Percentiles rank a stretch among this genome's conserved stretches.
Conservation (phyloP, 1,139 yeast genomes). For the Candida gigantensis region DNA sequence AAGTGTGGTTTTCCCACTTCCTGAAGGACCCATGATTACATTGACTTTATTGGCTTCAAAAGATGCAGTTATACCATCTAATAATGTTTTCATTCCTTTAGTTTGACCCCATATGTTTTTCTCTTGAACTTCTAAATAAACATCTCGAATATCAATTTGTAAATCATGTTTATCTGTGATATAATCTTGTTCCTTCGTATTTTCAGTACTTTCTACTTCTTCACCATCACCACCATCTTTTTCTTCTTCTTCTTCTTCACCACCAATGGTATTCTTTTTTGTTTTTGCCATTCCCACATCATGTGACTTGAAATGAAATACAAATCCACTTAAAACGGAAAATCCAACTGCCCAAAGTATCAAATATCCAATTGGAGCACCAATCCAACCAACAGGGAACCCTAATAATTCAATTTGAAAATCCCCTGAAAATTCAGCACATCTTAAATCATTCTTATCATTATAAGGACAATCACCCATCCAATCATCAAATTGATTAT, state of each 20-base stretch:
- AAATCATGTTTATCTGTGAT: slow-evolving; percentile 15
- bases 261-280: slow-evolving; percentile 35
- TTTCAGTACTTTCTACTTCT: slow-evolving; percentile 3
- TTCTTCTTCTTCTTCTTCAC: slow-evolving; percentile 27
- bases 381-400: slow-evolving; percentile 64
- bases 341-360: slow-evolving; percentile 63
- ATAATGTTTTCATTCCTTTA: slow-evolving; percentile 17
- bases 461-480: slow-evolving; percentile 57
- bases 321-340: slow-evolving; percentile 47
- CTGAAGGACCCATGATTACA: slow-evolving; percentile 89
- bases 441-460: slow-evolving; percentile 17
- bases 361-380: slow-evolving; percentile 62
- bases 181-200: slow-evolving; percentile 5
- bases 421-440: slow-evolving; percentile 52
- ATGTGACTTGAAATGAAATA: slow-evolving; percentile 48
- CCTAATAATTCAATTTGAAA: slow-evolving; percentile 61
- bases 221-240: too few species aligned
- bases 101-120: slow-evolving; percentile 11
- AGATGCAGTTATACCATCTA: slow-evolving; percentile 54
- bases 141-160: slow-evolving; percentile 20
- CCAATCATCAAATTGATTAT: slow-evolving; percentile 67
- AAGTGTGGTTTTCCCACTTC: slow-evolving; percentile 80
- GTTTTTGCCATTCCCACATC: slow-evolving; percentile 56
- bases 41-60: slow-evolving; percentile 68
- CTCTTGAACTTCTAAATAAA: slow-evolving; percentile 22